Conservation (phyloP, 2,329 filamentous ascomycete species). For the Calonectria pauciramosa region DNA sequence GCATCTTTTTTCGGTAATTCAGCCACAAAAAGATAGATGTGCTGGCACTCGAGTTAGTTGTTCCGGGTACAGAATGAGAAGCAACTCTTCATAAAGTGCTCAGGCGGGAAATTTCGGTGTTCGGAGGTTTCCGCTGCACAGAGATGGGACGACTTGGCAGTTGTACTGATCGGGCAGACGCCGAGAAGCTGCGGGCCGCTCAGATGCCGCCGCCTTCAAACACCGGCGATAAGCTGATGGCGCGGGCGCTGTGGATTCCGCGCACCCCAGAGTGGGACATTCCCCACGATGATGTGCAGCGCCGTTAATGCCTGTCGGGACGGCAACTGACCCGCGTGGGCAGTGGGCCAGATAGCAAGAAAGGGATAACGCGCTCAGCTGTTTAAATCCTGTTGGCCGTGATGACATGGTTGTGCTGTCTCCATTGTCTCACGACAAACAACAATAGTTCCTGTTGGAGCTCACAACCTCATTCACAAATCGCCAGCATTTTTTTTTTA, state of each 20-base stretch:
- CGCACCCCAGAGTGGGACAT: not conserved
- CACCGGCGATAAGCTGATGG: not conserved
- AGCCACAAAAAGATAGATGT: too few relatives aligned
- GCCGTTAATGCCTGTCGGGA: not conserved
- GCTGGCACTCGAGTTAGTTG: not conserved
- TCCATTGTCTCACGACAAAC: too few relatives aligned
- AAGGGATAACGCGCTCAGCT: too few relatives aligned
- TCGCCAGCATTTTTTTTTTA: not conserved
- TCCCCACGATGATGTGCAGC: slow-evolving; percentile 1
- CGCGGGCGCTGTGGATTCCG: not conserved
- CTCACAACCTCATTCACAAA: not conserved
- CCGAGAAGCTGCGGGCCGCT: not conserved
- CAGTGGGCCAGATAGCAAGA: not conserved
- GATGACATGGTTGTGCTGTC: not conserved
- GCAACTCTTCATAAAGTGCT: not conserved
- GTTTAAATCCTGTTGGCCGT: not conserved
- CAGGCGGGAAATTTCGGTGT: too few relatives aligned
- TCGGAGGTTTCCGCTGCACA: not conserved
- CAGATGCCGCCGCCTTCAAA: not conserved
- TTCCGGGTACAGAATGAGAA: not conserved
- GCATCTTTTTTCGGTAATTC: not conserved
- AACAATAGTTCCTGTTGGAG: not conserved
- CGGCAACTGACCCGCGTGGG: not conserved
- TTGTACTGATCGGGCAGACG: not conserved
- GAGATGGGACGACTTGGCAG: not conserved